Percentiles rank a stretch among this genome's conserved stretches.
phyloP scores from a whole-genome alignment of 768 basidiomycete genomes.

The Phylloporus sp. region DNA sequence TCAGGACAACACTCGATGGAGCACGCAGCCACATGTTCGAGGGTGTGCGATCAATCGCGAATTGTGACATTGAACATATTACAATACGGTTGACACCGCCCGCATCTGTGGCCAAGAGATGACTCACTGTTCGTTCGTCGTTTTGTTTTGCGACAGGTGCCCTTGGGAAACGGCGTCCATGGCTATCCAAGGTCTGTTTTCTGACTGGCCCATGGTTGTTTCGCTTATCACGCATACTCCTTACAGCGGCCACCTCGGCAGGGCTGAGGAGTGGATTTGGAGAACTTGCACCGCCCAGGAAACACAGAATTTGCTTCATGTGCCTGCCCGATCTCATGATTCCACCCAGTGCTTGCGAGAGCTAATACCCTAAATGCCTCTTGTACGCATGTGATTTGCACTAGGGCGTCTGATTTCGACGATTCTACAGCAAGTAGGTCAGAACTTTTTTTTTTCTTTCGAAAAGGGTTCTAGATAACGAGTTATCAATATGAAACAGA shows the following conservation, averaged over 20 bases:
- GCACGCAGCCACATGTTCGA: slow-evolving; percentile 17
- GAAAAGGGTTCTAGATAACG: neutral
- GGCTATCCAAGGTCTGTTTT: slow-evolving; percentile 18
- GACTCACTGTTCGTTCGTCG: neutral
- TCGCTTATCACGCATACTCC: neutral
- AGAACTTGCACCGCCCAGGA: slow-evolving; percentile 8
- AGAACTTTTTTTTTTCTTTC: neutral
- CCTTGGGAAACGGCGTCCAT: slow-evolving; percentile 5
- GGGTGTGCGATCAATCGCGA: slow-evolving; percentile 12
- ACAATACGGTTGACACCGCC: slow-evolving; percentile 20
- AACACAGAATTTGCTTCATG: slow-evolving; percentile 10
- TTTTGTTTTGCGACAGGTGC: slow-evolving; percentile 13
- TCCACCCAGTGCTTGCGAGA: slow-evolving; percentile 45
- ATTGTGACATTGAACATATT: slow-evolving; percentile 14
- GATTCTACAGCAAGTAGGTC: slow-evolving; percentile 7
- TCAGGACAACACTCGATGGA: slow-evolving; percentile 16
- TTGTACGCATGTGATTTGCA: slow-evolving; percentile 31
- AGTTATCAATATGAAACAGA: slow-evolving; percentile 15
- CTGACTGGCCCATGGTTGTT: no score
- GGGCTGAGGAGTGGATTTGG: slow-evolving; percentile 7
- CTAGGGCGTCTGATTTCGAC: neutral
- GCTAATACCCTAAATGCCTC: slow-evolving; percentile 45
- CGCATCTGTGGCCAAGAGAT: slow-evolving; percentile 20
- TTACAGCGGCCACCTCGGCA: slow-evolving; percentile 5
- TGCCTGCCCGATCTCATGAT: slow-evolving; percentile 49